Evolutionary conservation across 352 stramenopile species (phyloP), one percentile per base, ranked within the genome.

Genomic region (Plasmopara halstedii): DNA sequence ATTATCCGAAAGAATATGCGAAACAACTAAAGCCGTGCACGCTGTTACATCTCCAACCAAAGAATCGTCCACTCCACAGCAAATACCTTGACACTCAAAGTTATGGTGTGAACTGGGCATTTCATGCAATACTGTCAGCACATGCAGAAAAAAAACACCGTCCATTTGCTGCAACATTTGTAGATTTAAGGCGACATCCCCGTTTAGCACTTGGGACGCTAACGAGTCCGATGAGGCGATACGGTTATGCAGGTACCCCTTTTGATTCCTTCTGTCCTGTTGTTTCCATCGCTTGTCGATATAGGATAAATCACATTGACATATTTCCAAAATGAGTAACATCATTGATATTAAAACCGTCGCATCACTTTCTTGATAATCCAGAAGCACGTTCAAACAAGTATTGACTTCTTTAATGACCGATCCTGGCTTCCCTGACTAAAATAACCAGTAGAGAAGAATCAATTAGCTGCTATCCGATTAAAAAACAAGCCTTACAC

Each of bases 301-400:
- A 36, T 68, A 66, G 6, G 66, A 68, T 0, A 76, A 21, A 4
- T 71, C 60, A 0, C 51, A 46, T 8, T 58, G 42, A 36, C 55
- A 69, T 19, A 75, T 43, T 3, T 67, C 56, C n/a, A 78, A 11
- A 11, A 79, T 35, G 14, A 73, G 43, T 41, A 71, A 18, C 25
- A 79, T 33, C 3, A 71, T 15, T 2, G 39, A 37, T 6, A 59
- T 22, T n/a, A 83, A 32, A 29, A 80, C 70, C 19, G 27, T 37
- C 1, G 42, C 22, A 10, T 62, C 52, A 2, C 29, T 35, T 44
- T 80, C 70, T 31, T 56, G 43, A 10, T 69, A 48, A 0, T 69
- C 42, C 2, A 70, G 21, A 21, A 75, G 41, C 6, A 67, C 46
- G 7, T 35, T 32, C 5, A 77, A 41, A 27, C 62, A 79, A 22